phyloP scores from a whole-genome alignment of 768 basidiomycete genomes.

The Arthromyces matolae region DNA sequence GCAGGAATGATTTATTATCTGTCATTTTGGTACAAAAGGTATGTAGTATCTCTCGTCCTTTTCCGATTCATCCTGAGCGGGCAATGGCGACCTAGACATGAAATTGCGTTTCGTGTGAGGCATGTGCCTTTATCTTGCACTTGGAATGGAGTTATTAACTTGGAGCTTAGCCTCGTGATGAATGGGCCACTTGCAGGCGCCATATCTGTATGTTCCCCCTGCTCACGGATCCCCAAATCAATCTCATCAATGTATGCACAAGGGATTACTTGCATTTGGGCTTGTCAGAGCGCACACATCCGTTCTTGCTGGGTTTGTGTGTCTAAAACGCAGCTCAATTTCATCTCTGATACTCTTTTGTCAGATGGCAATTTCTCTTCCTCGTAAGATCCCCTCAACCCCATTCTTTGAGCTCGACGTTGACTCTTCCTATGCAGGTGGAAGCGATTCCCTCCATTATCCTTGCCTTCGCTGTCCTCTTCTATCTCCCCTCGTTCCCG shows the following conservation, averaged over 20 bases:
- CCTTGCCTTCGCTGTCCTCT: constrained; percentile 45
- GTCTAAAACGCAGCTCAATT: constrained; percentile 4
- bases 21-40: constrained; percentile 54
- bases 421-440: constrained; percentile 33
- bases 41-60: too few species aligned
- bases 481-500: constrained; percentile 54
- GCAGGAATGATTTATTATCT: constrained; percentile 61
- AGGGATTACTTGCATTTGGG: constrained; percentile 57
- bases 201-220: too few species aligned
- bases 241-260: not conserved
- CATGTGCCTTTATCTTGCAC: too few species aligned
- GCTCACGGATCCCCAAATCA: too few species aligned
- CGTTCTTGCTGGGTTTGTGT: constrained; percentile 34
- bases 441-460: constrained; percentile 54
- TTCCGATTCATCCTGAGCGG: too few species aligned
- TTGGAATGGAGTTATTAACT: too few species aligned
- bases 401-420: not conserved
- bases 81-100: too few species aligned
- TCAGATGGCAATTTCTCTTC: constrained; percentile 59
- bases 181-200: constrained; percentile 55
- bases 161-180: constrained; percentile 57
- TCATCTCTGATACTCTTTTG: not conserved
- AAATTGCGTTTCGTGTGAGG: constrained; percentile 50
- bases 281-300: constrained; percentile 50
- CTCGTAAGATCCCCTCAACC: constrained; percentile 32